Evolutionary conservation across 2,329 filamentous ascomycete genomes (phyloP).

Genomic region (Fusarium albidum): DNA sequence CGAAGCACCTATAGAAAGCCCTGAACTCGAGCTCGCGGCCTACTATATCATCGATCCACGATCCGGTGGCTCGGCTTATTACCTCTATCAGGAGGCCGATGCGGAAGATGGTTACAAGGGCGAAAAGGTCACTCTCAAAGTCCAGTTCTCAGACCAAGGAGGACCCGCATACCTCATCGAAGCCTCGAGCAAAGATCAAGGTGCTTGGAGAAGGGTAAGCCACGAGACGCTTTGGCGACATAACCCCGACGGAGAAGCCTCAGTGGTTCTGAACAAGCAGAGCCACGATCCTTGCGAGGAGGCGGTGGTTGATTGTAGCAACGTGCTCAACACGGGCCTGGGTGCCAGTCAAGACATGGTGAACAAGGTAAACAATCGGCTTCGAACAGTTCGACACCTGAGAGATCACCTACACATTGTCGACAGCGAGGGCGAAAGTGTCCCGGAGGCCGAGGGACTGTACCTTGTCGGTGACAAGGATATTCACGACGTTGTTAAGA

Average conservation of each 20-base stretch:
- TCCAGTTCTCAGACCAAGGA: constrained; percentile 8
- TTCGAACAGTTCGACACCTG: constrained; percentile 25
- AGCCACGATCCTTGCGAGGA: neutral
- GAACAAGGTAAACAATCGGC: constrained; percentile 32
- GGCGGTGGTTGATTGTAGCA: neutral
- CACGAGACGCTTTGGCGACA: constrained; percentile 18
- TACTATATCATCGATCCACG: constrained; percentile 34
- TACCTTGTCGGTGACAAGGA: constrained; percentile 37
- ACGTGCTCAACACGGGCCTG: constrained; percentile 13
- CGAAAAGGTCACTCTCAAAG: constrained; percentile 24
- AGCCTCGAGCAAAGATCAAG: constrained; percentile 19
- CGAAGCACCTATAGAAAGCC: neutral
- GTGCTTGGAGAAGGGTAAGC: neutral
- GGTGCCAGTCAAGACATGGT: constrained; percentile 22
- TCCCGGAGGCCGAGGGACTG: constrained; percentile 20
- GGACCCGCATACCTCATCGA: constrained; percentile 18
- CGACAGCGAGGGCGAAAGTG: constrained; percentile 19
- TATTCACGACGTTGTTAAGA: constrained; percentile 35
- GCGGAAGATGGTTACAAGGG: constrained; percentile 9
- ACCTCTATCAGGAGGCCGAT: constrained; percentile 21
- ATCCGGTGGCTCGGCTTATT: constrained; percentile 23
- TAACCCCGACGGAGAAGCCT: neutral
- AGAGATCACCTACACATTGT: constrained; percentile 25
- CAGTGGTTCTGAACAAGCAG: neutral
- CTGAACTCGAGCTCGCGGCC: constrained; percentile 3